phyloP scores from a whole-genome alignment of 2,329 filamentous ascomycete genomes.

The Apiospora saccharicola region DNA sequence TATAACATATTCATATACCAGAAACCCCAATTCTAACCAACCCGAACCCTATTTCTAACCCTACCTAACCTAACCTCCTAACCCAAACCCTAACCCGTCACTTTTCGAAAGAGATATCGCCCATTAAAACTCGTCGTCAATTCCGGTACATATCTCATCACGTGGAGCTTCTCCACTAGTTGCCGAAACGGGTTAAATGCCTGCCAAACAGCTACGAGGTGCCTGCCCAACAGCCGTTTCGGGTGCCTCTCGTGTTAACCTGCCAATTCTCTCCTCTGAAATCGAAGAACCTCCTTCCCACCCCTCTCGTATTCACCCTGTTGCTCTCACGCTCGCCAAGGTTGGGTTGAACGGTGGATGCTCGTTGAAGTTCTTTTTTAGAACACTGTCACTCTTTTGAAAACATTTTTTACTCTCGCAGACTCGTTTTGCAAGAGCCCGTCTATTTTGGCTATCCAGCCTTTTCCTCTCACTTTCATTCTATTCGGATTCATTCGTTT shows the following conservation, averaged over 20 bases:
- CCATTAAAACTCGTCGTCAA: too few species aligned
- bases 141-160: too few species aligned
- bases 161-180: too few species aligned
- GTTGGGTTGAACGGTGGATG: conserved; percentile 9
- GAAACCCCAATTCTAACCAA: too few species aligned
- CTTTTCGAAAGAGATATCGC: too few species aligned
- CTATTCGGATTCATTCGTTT: conserved; percentile 27
- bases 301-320: conserved; percentile 15
- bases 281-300: conserved; percentile 11
- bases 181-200: too few species aligned
- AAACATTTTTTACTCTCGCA: conserved; percentile 23
- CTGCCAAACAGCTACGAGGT: too few species aligned
- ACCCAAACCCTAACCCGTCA: too few species aligned
- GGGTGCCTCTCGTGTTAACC: conserved; percentile 14
- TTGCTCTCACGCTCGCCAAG: not conserved
- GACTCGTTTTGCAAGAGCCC: conserved; percentile 25
- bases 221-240: too few species aligned
- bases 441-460: conserved; percentile 28
- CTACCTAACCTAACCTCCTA: too few species aligned
- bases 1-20: too few species aligned
- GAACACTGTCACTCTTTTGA: conserved; percentile 24
- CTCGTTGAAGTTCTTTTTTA: conserved; percentile 17
- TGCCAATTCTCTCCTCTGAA: conserved; percentile 1
- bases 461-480: conserved; percentile 36
- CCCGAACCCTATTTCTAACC: too few species aligned